Conservation (phyloP, 2,329 filamentous ascomycete genomes). For the Claviceps digitariae region DNA sequence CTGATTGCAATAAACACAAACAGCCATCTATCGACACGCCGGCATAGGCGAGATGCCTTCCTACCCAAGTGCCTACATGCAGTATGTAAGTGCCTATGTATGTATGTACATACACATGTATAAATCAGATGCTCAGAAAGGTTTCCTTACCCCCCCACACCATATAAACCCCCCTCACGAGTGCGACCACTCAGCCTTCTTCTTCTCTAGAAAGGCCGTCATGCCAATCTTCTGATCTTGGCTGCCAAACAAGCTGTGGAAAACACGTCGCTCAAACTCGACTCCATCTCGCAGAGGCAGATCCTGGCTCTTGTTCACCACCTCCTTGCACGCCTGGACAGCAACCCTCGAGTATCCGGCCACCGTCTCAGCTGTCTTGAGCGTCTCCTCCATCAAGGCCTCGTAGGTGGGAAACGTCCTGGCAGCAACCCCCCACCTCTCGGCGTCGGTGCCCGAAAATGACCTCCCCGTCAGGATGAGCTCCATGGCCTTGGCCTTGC, state of each 20-base stretch:
- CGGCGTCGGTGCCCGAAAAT: constrained; percentile 74
- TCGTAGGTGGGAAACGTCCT: constrained; percentile 68
- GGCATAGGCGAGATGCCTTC: background rate
- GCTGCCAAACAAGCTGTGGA: constrained; percentile 86
- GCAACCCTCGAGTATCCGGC: constrained; percentile 78
- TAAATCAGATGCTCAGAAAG: background rate
- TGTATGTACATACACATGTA: no score
- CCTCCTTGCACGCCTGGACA: constrained; percentile 83
- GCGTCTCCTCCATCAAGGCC: constrained; percentile 64
- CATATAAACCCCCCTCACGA: no score
- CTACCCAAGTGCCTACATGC: no score
- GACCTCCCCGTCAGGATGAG: constrained; percentile 75
- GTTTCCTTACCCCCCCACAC: no score
- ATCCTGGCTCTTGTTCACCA: constrained; percentile 98
- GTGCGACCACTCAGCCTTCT: constrained; percentile 81
- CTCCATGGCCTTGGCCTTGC: constrained; percentile 83
- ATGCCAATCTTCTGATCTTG: constrained; percentile 95
- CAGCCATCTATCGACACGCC: background rate
- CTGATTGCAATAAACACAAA: background rate
- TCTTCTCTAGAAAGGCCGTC: constrained; percentile 91
- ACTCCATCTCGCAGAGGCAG: constrained; percentile 76
- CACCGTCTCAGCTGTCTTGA: constrained; percentile 80
- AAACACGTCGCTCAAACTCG: constrained; percentile 85
- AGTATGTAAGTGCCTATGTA: no score
- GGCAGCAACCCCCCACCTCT: constrained; percentile 80